Evolutionary conservation across 2,329 filamentous ascomycete genomes (phyloP).

Genomic region (Fusarium illudens): DNA sequence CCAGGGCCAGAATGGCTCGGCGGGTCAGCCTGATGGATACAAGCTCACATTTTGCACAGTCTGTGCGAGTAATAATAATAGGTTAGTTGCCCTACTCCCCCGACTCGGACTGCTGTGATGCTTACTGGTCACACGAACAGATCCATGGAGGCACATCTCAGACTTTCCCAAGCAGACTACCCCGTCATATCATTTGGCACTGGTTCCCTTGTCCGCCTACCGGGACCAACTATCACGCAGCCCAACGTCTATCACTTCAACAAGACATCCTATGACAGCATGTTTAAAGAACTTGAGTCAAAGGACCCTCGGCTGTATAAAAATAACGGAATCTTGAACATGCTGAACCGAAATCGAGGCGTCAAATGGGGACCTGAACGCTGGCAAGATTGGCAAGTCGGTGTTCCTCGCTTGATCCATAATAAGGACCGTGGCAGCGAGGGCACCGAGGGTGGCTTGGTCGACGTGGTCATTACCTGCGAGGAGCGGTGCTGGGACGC

Average conservation of each 20-base stretch:
- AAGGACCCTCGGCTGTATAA: slow-evolving; percentile 91
- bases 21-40: slow-evolving; percentile 68
- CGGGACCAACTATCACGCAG: slow-evolving; percentile 88
- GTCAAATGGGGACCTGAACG: slow-evolving; percentile 97
- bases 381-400: slow-evolving; percentile 97
- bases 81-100: slow-evolving; percentile 60
- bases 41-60: slow-evolving; percentile 98
- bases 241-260: slow-evolving; percentile 99
- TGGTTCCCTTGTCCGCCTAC: slow-evolving; percentile 90
- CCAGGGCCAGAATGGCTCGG: slow-evolving; percentile 53
- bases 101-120: not conserved
- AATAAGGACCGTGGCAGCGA: slow-evolving; percentile 77
- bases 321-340: slow-evolving; percentile 92
- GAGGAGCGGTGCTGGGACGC: slow-evolving; percentile 99
- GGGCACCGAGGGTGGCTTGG: slow-evolving; percentile 87
- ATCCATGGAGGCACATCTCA: slow-evolving; percentile 94
- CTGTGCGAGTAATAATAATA: slow-evolving; percentile 98
- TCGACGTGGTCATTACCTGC: slow-evolving; percentile 95
- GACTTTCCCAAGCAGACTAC: slow-evolving; percentile 83
- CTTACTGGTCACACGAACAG: slow-evolving; percentile 30
- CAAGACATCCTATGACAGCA: slow-evolving; percentile 91
- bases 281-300: slow-evolving; percentile 87
- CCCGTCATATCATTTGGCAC: slow-evolving; percentile 99
- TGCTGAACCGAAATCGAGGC: slow-evolving; percentile 89
- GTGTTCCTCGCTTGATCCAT: slow-evolving; percentile 81